Percentiles rank a stretch among this genome's conserved stretches.
These are phyloP conservation scores for Drechslerella dactyloides DNA, from an alignment of 2,329 filamentous ascomycete species.

Conservation along the genomic window DNA sequence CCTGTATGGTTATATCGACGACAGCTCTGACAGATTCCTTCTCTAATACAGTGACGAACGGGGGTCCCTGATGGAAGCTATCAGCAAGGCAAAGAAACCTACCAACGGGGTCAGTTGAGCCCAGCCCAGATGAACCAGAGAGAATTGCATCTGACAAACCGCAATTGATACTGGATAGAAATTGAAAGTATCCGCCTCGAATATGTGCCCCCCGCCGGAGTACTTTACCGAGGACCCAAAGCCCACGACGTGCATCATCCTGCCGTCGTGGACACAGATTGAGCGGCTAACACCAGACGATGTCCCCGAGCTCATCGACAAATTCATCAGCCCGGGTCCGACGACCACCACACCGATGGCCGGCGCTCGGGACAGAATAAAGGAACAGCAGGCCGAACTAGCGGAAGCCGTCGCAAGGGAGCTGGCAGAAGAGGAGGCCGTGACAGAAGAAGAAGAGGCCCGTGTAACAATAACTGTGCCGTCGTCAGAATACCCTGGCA, in stretches of 20 bases:
- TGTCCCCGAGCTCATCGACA: conserved; percentile 73
- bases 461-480: not conserved
- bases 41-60: conserved; percentile 69
- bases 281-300: conserved; percentile 77
- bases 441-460: not conserved
- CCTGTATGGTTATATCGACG: not conserved
- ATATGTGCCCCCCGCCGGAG: conserved; percentile 78
- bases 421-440: not conserved
- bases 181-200: conserved; percentile 89
- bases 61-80: conserved; percentile 80
- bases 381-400: conserved; percentile 5
- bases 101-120: conserved; percentile 29
- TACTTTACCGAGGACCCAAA: conserved; percentile 63
- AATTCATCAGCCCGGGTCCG: conserved; percentile 73
- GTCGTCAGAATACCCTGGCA: not conserved
- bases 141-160: not conserved
- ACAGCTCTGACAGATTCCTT: not conserved
- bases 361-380: conserved; percentile 53
- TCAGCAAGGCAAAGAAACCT: conserved; percentile 59
- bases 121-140: not conserved
- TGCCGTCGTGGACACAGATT: conserved; percentile 82
- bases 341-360: conserved; percentile 73
- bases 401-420: conserved; percentile 7
- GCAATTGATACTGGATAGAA: conserved; percentile 62
- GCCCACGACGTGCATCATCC: conserved; percentile 79